Evolutionary conservation across 257 asterid genomes (phyloP), one percentile per base, ranked within the genome.

Genomic region (Jacaranda mimosifolia): DNA sequence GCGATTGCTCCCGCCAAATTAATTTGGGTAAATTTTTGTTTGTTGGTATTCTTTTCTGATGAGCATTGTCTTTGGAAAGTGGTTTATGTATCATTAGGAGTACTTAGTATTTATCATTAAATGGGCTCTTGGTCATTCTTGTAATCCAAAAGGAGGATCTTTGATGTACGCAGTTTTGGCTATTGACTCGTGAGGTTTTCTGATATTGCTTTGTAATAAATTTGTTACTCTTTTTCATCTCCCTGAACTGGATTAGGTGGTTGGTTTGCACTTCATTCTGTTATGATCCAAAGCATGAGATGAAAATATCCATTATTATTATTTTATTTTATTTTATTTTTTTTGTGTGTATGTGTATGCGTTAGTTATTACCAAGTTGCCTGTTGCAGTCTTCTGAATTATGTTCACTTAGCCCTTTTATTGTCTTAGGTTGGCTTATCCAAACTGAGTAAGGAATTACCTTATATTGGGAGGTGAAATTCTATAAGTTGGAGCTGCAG

Each of bases 1-100:
- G 26, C 68, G 81, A 85, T 81, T 92, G 97, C 78, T 83, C 97
- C 49, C 88, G 98, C 60, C 97, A 94, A 81, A 92, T 94, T 70
- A 94, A 90, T 85, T 81, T 94, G 83, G 98, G 98, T 94, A 80
- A 64, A 36, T 42, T 65, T 19, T 59, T 14, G 3, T 7, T 35
- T 42, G n/a, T 35, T 8, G 9, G 4, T 49, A 39, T 36, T 9
- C 18, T 38, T 5, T 5, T n/a, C 18, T 15, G 55, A 3, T 19
- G 35, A 62, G 51, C 35, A 52, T 17, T 21, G 17, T 39, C 26
- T 39, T 69, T 19, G 7, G 60, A 3, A 15, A 15, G 26, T 62
- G 56, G 38, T 65, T 57, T 57, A 4, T 73, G 74, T 14, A 36
- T 39, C 38, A 13, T 69, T 6, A 21, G 43, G 59, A 38, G 21